Conservation (phyloP, 2,329 filamentous ascomycete species). For the Hypomyces perniciosus region DNA sequence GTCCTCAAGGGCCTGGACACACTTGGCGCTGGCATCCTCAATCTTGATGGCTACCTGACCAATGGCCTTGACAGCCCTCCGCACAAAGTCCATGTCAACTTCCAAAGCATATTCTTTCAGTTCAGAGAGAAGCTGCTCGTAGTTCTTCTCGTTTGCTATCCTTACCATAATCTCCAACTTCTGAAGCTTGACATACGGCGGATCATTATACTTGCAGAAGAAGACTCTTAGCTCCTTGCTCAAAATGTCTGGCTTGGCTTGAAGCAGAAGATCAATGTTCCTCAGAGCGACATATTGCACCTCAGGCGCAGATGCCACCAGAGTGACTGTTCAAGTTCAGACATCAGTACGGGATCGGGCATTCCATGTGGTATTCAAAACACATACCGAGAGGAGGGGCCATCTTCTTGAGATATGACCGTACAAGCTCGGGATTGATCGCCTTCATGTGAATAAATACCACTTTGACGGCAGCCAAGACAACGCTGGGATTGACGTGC, state of each 20-base stretch:
- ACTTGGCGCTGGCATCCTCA: slow-evolving; percentile 88
- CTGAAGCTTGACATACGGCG: slow-evolving; percentile 93
- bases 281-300: slow-evolving; percentile 95
- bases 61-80: slow-evolving; percentile 89
- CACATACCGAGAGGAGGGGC: slow-evolving; percentile 78
- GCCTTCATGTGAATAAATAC: slow-evolving; percentile 95
- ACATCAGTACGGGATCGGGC: slow-evolving; percentile 1
- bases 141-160: slow-evolving; percentile 95
- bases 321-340: slow-evolving; percentile 58
- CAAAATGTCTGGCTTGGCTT: slow-evolving; percentile 92
- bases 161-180: slow-evolving; percentile 99
- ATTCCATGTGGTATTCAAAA: background rate
- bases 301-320: slow-evolving; percentile 91
- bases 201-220: slow-evolving; percentile 99
- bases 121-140: slow-evolving; percentile 88
- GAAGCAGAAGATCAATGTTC: slow-evolving; percentile 92
- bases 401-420: slow-evolving; percentile 96
- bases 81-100: slow-evolving; percentile 98
- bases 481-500: slow-evolving; percentile 95
- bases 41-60: slow-evolving; percentile 99
- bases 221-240: slow-evolving; percentile 97
- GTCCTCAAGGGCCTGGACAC: slow-evolving; percentile 87
- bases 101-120: slow-evolving; percentile 96
- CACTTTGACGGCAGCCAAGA: slow-evolving; percentile 93
- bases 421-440: slow-evolving; percentile 69